Conservation (phyloP, 257 asterid species). For the Solanum piurae region DNA sequence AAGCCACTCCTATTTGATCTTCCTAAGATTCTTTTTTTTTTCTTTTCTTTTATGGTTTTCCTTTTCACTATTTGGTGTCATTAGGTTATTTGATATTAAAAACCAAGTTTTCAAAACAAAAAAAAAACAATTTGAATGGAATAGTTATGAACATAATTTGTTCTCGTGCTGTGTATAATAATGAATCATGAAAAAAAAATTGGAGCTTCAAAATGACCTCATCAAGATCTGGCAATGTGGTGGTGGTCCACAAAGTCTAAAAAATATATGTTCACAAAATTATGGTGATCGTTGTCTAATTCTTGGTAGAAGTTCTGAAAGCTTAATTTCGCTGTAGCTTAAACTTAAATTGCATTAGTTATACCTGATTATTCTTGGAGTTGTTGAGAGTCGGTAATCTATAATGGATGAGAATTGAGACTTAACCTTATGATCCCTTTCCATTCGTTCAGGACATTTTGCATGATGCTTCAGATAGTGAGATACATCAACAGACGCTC, state of each 20-base stretch:
- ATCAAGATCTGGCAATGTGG: not conserved
- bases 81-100: not conserved
- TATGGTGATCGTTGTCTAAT: not conserved
- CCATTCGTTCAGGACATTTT: conserved; percentile 41
- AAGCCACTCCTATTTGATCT: not conserved
- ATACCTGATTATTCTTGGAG: not conserved
- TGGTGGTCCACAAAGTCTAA: not conserved
- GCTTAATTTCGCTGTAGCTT: not conserved
- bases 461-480: conserved; percentile 9
- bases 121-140: not conserved
- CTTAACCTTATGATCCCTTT: not conserved
- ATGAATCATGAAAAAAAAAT: not conserved
- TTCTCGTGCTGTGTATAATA: not conserved
- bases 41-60: not conserved
- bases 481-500: conserved; percentile 29
- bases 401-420: not conserved
- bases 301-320: not conserved
- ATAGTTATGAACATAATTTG: not conserved
- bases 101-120: not conserved
- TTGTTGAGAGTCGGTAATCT: not conserved
- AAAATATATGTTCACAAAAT: not conserved
- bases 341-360: not conserved
- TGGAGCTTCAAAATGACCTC: not conserved
- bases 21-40: not conserved
- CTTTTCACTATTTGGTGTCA: not conserved